Evolutionary conservation across 1,284 basidiomycete genomes (phyloP), one percentile per base, ranked within the genome.

Genomic region (Malassezia sympodialis): DNA sequence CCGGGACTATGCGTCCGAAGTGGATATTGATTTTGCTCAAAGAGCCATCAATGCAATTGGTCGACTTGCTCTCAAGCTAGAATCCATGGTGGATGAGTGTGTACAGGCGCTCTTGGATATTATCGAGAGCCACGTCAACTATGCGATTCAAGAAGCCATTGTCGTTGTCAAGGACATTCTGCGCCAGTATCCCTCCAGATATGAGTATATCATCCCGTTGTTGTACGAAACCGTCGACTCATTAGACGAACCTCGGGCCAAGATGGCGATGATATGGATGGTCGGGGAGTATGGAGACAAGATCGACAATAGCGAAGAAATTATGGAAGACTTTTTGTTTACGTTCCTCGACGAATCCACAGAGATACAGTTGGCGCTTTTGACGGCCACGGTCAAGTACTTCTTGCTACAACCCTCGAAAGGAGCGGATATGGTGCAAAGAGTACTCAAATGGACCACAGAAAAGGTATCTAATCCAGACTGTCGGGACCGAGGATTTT

Each of bases 111-210:
- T 99, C 51, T 82, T 98, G 49, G 79, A 82, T 34, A 82, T 98
- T 59, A 86, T 98, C 65, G 86, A 93, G 69, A 93, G 88, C 26
- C 88, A 94, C 71, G 88, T 98, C 47, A 83, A 85, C 45, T 98
- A 99, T 74, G 94, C 98, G 49, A 89, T 96, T 5, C 94, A 98
- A 76, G 94, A 99, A 75, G 89, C 90, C 0, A 82, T 94, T 53
- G 93, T 98, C 53, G 93, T 98, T 56, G 93, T 88, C 78, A 96
- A 90, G 77, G 94, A 98, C 75, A 88, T 98, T 68, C 96, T 99
- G 81, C 82, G 94, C 60, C 83, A 90, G 63, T 98, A 98, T 77
- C 94, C 94, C 19, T 90, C 91, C 56, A 86, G 83, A 75, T 98
- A 98, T 76, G 91, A 96, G 77, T 87, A 86, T 42, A 85, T 98